A percentile compares a stretch with the other conserved stretches of the same genome.
phyloP scores from a whole-genome alignment of 352 stramenopile genomes.

The Pythium dissotocum region DNA sequence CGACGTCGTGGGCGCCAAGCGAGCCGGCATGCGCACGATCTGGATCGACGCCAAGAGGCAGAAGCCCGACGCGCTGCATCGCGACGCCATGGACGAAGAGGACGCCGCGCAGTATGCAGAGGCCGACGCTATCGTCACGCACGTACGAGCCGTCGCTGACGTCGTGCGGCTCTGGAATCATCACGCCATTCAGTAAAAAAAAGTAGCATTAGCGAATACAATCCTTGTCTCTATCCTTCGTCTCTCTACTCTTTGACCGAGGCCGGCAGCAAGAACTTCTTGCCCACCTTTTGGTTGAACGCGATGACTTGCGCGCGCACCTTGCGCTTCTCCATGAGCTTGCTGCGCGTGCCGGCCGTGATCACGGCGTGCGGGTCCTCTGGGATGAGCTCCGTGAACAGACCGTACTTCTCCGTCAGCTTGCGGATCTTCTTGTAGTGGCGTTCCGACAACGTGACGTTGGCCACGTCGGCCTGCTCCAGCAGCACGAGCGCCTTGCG shows the following conservation, averaged over 20 bases:
- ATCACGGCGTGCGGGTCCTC: slow-evolving; percentile 76
- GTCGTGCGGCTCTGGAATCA: slow-evolving; percentile 55
- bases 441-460: slow-evolving; percentile 58
- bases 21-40: slow-evolving; percentile 57
- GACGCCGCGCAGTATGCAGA: slow-evolving; percentile 37
- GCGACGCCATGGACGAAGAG: slow-evolving; percentile 29
- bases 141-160: slow-evolving; percentile 43
- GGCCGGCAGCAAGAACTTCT: slow-evolving; percentile 68
- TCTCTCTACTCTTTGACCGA: slow-evolving; percentile 28
- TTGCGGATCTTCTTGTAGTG: slow-evolving; percentile 71
- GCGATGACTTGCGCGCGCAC: slow-evolving; percentile 65
- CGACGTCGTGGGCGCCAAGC: slow-evolving; percentile 69
- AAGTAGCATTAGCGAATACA: neutral
- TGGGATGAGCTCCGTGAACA: slow-evolving; percentile 80
- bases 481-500: slow-evolving; percentile 67
- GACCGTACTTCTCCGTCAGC: slow-evolving; percentile 60
- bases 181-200: neutral
- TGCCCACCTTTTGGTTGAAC: slow-evolving; percentile 75
- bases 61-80: slow-evolving; percentile 39
- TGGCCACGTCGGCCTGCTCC: slow-evolving; percentile 54
- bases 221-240: neutral
- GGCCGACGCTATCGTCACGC: slow-evolving; percentile 62
- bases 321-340: slow-evolving; percentile 80
- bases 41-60: slow-evolving; percentile 58
- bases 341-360: slow-evolving; percentile 55